A percentile compares a stretch with the other conserved stretches of the same genome.
Conservation (phyloP, 164 flowering plant species). For the Tetrastigma voinierianum region DNA sequence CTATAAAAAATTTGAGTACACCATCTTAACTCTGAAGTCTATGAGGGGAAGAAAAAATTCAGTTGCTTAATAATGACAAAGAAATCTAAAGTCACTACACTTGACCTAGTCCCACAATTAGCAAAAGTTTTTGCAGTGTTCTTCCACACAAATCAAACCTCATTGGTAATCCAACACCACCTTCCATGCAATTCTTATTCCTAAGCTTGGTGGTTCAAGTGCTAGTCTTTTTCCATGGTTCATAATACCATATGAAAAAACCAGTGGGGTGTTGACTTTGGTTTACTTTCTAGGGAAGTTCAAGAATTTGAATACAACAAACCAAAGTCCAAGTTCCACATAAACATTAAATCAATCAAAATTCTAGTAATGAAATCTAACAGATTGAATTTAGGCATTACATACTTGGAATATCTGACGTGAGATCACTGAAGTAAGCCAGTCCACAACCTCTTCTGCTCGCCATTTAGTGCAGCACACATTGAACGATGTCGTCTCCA, state of each 20-base stretch:
- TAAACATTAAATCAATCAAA: neutral
- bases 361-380: neutral
- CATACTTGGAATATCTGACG: constrained; percentile 10
- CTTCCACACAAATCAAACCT: neutral
- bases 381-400: constrained; percentile 1
- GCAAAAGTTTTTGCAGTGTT: too few relatives aligned
- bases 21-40: too few relatives aligned
- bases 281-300: too few relatives aligned
- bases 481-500: constrained; percentile 9
- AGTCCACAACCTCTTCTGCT: constrained; percentile 35
- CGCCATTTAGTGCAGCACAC: constrained; percentile 27
- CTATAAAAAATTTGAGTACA: too few relatives aligned
- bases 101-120: too few relatives aligned
- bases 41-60: too few relatives aligned
- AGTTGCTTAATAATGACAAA: too few relatives aligned
- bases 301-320: too few relatives aligned
- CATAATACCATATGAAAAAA: too few relatives aligned
- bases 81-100: too few relatives aligned
- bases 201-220: constrained; percentile 1
- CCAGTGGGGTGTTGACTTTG: too few relatives aligned
- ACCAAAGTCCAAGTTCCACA: too few relatives aligned
- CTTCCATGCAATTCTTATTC: constrained; percentile 4
- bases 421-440: constrained; percentile 22
- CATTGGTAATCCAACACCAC: neutral
- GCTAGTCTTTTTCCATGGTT: neutral